Percentiles rank a stretch among this genome's conserved stretches.
Conservation (phyloP, 768 basidiomycete species). For the Amanita pallidorosea region DNA sequence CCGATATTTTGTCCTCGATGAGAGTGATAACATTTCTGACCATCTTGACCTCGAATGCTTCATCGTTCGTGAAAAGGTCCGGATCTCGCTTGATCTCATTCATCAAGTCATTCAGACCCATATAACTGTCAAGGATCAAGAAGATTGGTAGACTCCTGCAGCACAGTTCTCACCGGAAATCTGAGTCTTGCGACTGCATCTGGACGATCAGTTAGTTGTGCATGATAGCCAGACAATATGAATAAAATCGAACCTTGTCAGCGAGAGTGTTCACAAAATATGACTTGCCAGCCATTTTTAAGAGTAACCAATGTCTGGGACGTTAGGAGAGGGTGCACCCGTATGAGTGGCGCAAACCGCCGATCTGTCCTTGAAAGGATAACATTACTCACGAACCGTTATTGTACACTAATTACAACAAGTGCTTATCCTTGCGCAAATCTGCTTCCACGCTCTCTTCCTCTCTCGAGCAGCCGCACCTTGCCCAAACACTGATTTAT, state of each 20-base stretch:
- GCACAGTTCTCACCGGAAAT: slow-evolving; percentile 54
- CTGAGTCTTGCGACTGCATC: slow-evolving; percentile 90
- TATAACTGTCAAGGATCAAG: slow-evolving; percentile 52
- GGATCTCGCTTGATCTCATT: slow-evolving; percentile 77
- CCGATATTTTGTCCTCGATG: slow-evolving; percentile 91
- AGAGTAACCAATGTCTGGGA: neutral
- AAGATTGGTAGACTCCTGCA: slow-evolving; percentile 10
- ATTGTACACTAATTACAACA: no score
- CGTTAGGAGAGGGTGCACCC: neutral
- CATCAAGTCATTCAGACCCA: slow-evolving; percentile 94
- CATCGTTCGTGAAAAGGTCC: slow-evolving; percentile 71
- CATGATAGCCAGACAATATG: neutral
- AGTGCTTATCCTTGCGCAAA: slow-evolving; percentile 21
- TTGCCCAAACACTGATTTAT: slow-evolving; percentile 75
- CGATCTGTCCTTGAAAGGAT: neutral
- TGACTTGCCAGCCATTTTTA: slow-evolving; percentile 61
- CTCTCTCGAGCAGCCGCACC: slow-evolving; percentile 60
- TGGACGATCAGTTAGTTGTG: slow-evolving; percentile 18
- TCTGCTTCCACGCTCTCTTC: slow-evolving; percentile 38
- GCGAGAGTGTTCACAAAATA: slow-evolving; percentile 79
- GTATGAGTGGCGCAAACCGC: neutral
- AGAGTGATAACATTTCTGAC: slow-evolving; percentile 76
- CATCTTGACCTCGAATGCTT: slow-evolving; percentile 74
- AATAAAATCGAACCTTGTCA: slow-evolving; percentile 47
- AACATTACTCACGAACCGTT: neutral